These are phyloP conservation scores for Pichia nanzhaoensis DNA, from an alignment of 805 yeast species.

Conservation along the genomic window DNA sequence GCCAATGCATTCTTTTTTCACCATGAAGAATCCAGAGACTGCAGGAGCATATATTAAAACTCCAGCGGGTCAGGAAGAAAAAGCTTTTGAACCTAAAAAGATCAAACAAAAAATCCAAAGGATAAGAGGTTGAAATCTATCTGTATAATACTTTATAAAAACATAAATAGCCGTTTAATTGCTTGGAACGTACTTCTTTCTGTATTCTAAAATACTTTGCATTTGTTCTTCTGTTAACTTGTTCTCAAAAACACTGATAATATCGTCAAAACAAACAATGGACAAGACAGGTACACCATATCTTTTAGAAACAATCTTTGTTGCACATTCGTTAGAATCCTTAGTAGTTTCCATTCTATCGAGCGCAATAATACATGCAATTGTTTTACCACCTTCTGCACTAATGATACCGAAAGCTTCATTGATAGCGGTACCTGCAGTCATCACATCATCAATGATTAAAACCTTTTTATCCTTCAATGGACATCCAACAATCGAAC, in stretches of 20 bases:
- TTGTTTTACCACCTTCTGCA: constrained; percentile 62
- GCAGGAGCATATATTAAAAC: constrained; percentile 56
- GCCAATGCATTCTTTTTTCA: constrained; percentile 77
- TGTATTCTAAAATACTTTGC: constrained; percentile 51
- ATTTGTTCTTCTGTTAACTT: constrained; percentile 54
- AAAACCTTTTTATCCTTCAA: constrained; percentile 66
- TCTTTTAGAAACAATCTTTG: constrained; percentile 66
- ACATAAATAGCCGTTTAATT: constrained; percentile 4
- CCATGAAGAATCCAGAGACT: constrained; percentile 80
- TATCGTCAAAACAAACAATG: constrained; percentile 71
- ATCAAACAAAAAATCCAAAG: constrained; percentile 52
- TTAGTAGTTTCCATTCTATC: constrained; percentile 91
- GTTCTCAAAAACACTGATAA: constrained; percentile 51
- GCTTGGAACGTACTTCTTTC: constrained; percentile 41
- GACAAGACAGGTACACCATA: constrained; percentile 78
- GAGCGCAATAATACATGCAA: constrained; percentile 83
- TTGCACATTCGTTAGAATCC: constrained; percentile 65
- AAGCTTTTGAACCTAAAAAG: constrained; percentile 27
- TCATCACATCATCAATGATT: constrained; percentile 94
- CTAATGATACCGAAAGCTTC: constrained; percentile 83
- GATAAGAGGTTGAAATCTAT: constrained; percentile 37
- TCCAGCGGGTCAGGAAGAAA: constrained; percentile 37
- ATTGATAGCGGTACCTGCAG: constrained; percentile 96
- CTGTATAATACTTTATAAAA: neutral
- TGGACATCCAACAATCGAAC: constrained; percentile 80